Evolutionary conservation across 2,329 filamentous ascomycete genomes (phyloP), one percentile per base, ranked within the genome.

Genomic region (Alternaria longipes): DNA sequence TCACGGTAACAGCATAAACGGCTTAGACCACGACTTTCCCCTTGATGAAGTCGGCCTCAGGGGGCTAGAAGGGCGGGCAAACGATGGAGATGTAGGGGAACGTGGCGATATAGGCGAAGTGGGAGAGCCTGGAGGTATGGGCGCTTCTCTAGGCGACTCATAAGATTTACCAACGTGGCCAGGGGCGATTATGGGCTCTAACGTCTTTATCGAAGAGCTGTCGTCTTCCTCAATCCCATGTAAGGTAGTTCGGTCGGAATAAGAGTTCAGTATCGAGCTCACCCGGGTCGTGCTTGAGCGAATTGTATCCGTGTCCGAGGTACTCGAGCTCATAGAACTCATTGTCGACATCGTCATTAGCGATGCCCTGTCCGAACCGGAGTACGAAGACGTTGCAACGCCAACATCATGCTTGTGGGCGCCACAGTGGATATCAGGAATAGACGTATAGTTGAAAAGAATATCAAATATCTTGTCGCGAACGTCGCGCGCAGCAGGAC

Each of bases 401-500:
- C 65, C 72, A 18, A 70, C 61, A 42, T 79, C 75, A 34, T 78
- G 71, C 20, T 68, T 71, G 44, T 77, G 76, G 12, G 68, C 70
- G 11, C 68, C 73, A 57, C 78, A 80, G 53, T 80, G 78, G 12
- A 78, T 69, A 26, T 73, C 67, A 8, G 71, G 69, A 50, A 79
- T 76, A 1, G 67, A 67, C 1, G 76, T 75, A 30, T 73, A 65
- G 18, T 71, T 69, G 26, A 69, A 61, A 11, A 79, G 58, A 18
- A 79, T 74, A 5, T 74, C 73, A 3, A 74, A 65, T 7, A 80
- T 56, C 22, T 74, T 73, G 54, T 81, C 78, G 8, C 80, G 76
- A 6, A 84, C 80, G 52, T 78, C 76, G 14, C 74, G 66, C 8
- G 81, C 81, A 2, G 73, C 74, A 1, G 82, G 82, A 18, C 82